Percentiles rank a stretch among this genome's conserved stretches.
Conservation (phyloP, 805 yeast genomes). For the Pichia thaimueangensis region DNA sequence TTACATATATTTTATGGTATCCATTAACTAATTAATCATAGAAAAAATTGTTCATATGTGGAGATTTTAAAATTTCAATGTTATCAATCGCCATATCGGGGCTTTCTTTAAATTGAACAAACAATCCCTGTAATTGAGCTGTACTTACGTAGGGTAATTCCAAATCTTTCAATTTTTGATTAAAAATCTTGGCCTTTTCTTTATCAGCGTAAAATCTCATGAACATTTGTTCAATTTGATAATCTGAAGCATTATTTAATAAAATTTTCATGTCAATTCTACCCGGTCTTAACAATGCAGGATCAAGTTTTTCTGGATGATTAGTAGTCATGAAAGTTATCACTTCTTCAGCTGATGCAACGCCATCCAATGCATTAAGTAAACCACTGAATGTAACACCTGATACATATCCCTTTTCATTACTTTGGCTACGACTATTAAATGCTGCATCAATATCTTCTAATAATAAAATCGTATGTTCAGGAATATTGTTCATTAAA, state of each 20-base stretch:
- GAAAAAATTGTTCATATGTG: slow-evolving; percentile 29
- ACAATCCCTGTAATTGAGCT: slow-evolving; percentile 92
- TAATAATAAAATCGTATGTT: slow-evolving; percentile 71
- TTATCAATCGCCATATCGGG: slow-evolving; percentile 70
- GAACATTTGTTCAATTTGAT: slow-evolving; percentile 81
- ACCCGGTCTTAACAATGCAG: slow-evolving; percentile 92
- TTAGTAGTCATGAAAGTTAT: slow-evolving; percentile 97
- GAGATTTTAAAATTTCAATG: slow-evolving; percentile 42
- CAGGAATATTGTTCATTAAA: slow-evolving; percentile 93
- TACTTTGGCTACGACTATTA: slow-evolving; percentile 67
- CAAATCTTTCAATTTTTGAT: slow-evolving; percentile 40
- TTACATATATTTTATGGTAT: slow-evolving; percentile 2
- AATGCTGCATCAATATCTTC: slow-evolving; percentile 98
- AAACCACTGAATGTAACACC: slow-evolving; percentile 96
- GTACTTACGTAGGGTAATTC: slow-evolving; percentile 63
- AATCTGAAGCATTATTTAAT: slow-evolving; percentile 79
- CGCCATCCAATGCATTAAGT: slow-evolving; percentile 92
- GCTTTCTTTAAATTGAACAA: slow-evolving; percentile 82
- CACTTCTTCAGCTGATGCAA: slow-evolving; percentile 94
- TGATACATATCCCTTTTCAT: slow-evolving; percentile 70
- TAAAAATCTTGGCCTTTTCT: slow-evolving; percentile 46
- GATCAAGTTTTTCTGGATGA: slow-evolving; percentile 90
- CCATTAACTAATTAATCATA: slow-evolving; percentile 21
- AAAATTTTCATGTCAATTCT: slow-evolving; percentile 80
- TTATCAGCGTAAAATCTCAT: slow-evolving; percentile 73